Evolutionary conservation across 2,329 filamentous ascomycete species (phyloP).

Genomic region (Arachnomyces sp.): DNA sequence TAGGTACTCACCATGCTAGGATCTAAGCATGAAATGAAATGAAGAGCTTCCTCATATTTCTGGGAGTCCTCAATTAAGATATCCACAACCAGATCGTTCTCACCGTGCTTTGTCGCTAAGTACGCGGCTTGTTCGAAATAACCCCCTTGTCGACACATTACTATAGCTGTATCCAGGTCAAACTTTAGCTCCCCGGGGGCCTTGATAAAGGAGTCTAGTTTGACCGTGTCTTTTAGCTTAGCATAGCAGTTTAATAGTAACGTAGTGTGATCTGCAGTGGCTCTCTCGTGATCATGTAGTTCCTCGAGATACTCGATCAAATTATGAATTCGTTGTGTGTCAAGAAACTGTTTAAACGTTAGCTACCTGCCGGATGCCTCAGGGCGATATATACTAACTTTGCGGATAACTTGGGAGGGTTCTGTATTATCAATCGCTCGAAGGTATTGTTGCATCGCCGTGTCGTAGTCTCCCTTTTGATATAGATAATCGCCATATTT

Average conservation of each 20-base stretch:
- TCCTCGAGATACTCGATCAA: conserved; percentile 96
- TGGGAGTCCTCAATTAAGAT: conserved; percentile 94
- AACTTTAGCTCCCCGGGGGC: conserved; percentile 85
- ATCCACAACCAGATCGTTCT: conserved; percentile 88
- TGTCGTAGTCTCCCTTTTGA: conserved; percentile 91
- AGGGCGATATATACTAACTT: conserved; percentile 42
- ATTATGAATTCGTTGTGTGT: conserved; percentile 95
- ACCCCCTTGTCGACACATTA: conserved; percentile 93
- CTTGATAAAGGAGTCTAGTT: conserved; percentile 94
- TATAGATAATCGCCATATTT: conserved; percentile 93
- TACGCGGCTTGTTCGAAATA: conserved; percentile 97
- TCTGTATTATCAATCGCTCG: conserved; percentile 93
- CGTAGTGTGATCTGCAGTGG: conserved; percentile 91
- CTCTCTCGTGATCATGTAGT: conserved; percentile 85
- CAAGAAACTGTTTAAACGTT: conserved; percentile 58
- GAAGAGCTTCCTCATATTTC: conserved; percentile 75
- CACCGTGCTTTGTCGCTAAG: conserved; percentile 84
- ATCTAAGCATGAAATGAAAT: conserved; percentile 84
- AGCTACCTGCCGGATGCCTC: conserved; percentile 5
- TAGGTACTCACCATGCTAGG: conserved; percentile 56
- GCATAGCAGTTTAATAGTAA: conserved; percentile 94
- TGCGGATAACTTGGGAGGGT: conserved; percentile 90
- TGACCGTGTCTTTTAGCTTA: conserved; percentile 93
- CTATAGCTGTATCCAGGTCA: conserved; percentile 91
- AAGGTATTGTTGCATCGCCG: conserved; percentile 98